phyloP scores from a whole-genome alignment of 1,284 basidiomycete genomes.

The Lentinula novae-zelandiae region DNA sequence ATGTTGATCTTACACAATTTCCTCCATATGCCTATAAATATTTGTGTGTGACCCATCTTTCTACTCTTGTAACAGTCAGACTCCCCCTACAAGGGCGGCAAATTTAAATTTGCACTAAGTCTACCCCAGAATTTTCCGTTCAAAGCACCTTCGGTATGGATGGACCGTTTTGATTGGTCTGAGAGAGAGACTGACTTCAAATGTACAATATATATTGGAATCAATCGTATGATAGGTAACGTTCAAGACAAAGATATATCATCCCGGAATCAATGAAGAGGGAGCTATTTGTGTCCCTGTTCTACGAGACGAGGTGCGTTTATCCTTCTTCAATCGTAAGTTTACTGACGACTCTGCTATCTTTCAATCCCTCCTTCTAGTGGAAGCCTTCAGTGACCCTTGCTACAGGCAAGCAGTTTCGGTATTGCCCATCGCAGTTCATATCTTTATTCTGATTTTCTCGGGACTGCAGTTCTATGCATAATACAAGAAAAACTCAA shows the following conservation, averaged over 20 bases:
- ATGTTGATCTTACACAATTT: constrained; percentile 23
- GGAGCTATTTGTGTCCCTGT: constrained; percentile 81
- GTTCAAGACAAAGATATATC: constrained; percentile 87
- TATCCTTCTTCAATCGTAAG: background rate
- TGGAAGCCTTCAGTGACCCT: constrained; percentile 90
- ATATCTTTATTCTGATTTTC: background rate
- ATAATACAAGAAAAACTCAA: constrained; percentile 85
- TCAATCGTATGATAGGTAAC: constrained; percentile 52
- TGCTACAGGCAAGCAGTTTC: constrained; percentile 50
- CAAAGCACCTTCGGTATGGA: constrained; percentile 76
- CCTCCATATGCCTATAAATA: constrained; percentile 4
- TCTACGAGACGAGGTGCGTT: constrained; percentile 70
- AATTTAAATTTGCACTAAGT: constrained; percentile 70
- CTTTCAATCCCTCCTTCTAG: constrained; percentile 32
- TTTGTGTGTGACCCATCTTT: no score
- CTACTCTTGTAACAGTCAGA: constrained; percentile 43
- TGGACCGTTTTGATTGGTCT: background rate
- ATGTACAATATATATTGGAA: background rate
- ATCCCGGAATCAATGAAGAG: constrained; percentile 91
- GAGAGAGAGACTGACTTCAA: background rate
- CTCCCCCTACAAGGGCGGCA: constrained; percentile 84
- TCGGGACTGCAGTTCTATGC: constrained; percentile 53
- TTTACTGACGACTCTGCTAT: background rate
- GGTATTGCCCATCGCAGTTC: background rate
- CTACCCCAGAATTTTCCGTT: constrained; percentile 84